phyloP scores from a whole-genome alignment of 148 eudicot species.

The Rhododendron mucronatum region DNA sequence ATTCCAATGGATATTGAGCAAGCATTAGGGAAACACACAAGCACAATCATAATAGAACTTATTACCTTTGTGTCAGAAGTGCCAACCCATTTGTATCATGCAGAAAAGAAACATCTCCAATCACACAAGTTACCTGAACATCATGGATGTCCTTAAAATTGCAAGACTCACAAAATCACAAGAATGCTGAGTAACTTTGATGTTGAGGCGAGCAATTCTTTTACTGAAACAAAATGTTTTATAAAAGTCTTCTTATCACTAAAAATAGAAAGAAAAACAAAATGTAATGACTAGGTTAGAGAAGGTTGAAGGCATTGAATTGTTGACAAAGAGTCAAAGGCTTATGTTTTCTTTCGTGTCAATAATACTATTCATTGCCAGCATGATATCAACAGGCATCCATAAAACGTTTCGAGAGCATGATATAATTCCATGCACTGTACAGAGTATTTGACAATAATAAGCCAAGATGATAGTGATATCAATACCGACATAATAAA shows the following conservation, averaged over 20 bases:
- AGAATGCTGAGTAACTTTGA: not conserved
- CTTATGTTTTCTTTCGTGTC: not conserved
- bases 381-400: not conserved
- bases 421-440: not conserved
- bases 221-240: not conserved
- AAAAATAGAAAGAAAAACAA: not conserved
- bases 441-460: not conserved
- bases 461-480: not conserved
- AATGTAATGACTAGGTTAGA: not conserved
- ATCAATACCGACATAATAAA: not conserved
- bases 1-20: not conserved
- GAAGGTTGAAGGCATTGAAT: not conserved
- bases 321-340: not conserved
- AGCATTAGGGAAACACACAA: not conserved
- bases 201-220: not conserved
- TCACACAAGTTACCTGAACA: conserved; percentile 64
- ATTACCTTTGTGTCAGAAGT: conserved; percentile 59
- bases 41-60: not conserved
- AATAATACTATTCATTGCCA: not conserved
- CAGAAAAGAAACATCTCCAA: conserved; percentile 93
- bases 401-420: not conserved
- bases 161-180: not conserved
- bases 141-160: conserved; percentile 3
- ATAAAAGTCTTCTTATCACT: not conserved
- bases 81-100: conserved; percentile 97